These are phyloP conservation scores for Cladophialophora exuberans DNA, from an alignment of 2,329 filamentous ascomycete genomes.

Conservation along the genomic window DNA sequence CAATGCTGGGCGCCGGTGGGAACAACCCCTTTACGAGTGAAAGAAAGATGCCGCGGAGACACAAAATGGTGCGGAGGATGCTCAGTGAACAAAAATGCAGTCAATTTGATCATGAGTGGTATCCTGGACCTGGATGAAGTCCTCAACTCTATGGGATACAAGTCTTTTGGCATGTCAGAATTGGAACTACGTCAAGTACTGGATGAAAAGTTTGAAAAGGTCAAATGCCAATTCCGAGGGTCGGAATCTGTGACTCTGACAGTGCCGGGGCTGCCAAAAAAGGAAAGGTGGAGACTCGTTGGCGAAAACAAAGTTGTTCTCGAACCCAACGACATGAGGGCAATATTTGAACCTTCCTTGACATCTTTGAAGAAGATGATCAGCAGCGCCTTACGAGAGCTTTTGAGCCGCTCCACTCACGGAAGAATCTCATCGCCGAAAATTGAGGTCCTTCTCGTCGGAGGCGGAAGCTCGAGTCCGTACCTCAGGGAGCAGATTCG, in stretches of 20 bases:
- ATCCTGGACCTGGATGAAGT: not conserved
- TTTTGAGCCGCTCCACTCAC: not conserved
- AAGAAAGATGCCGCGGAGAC: not conserved
- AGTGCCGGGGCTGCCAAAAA: constrained; percentile 1
- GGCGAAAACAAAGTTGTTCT: not conserved
- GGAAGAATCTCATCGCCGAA: not conserved
- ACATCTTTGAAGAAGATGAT: not conserved
- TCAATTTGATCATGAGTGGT: not conserved
- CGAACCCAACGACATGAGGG: not conserved
- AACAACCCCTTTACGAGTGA: not conserved
- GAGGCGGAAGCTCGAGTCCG: constrained; percentile 4
- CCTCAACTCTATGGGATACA: not conserved
- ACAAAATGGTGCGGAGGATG: constrained; percentile 8
- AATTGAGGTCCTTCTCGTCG: constrained; percentile 3
- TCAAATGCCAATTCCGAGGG: constrained; percentile 3
- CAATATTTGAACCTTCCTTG: not conserved
- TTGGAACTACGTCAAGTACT: not conserved
- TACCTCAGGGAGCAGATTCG: constrained; percentile 2
- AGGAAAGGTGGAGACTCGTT: not conserved
- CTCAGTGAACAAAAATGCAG: not conserved
- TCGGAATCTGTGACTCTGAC: not conserved
- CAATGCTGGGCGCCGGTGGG: not conserved
- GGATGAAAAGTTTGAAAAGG: constrained; percentile 3
- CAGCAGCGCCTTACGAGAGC: not conserved
- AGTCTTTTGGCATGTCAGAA: not conserved